Evolutionary conservation across 805 yeast genomes (phyloP), one percentile per base, ranked within the genome.

Genomic region (Torulaspora quercuum): DNA sequence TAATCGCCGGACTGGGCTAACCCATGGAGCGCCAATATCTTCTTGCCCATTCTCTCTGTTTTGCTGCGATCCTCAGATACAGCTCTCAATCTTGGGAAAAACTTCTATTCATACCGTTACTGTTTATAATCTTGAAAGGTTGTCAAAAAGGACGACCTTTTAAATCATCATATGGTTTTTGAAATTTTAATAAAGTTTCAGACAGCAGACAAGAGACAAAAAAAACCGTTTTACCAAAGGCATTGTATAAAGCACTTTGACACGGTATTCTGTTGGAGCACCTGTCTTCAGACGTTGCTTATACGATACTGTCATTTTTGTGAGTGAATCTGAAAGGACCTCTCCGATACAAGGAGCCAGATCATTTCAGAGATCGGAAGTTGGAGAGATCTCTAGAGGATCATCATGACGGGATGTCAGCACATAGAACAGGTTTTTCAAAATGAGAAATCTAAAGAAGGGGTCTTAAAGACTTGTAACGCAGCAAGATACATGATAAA

Each of bases 21-120:
- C 1, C 98, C 98, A 53, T 90, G 98, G 10, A 92, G 68, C 68
- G 90, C 88, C 8, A 90, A 67, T 11, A 90, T 70, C 51, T 80
- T 80, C 38, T 55, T 61, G 1, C 37, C 24, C 62, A 58, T 54
- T n/a, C 15, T 23, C 23, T 23, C 11, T n/a, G n/a, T n/a, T n/a
- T n/a, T n/a, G n/a, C n/a, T n/a, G n/a, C n/a, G n/a, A n/a, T n/a
- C n/a, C n/a, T n/a, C n/a, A n/a, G n/a, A n/a, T n/a, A n/a, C n/a
- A n/a, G n/a, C n/a, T n/a, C n/a, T n/a, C n/a, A n/a, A n/a, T n/a
- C n/a, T n/a, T n/a, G n/a, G n/a, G n/a, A n/a, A n/a, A n/a, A n/a
- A n/a, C n/a, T n/a, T n/a, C n/a, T n/a, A n/a, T n/a, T n/a, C n/a
- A n/a, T n/a, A n/a, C n/a, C n/a, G n/a, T n/a, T n/a, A n/a, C n/a